These are phyloP conservation scores for Heritiera fomes DNA, from an alignment of 345 rosid genomes.

Conservation along the genomic window DNA sequence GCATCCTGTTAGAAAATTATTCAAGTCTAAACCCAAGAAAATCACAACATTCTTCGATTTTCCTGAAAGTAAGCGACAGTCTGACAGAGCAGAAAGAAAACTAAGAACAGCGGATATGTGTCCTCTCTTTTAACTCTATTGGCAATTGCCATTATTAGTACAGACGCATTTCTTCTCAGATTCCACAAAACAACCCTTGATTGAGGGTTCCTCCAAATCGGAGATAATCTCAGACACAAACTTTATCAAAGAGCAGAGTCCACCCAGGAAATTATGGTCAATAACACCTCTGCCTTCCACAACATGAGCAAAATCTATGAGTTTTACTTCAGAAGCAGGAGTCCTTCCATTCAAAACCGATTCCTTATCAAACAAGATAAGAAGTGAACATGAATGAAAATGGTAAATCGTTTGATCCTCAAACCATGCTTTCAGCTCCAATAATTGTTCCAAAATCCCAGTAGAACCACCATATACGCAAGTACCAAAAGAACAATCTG, in stretches of 20 bases:
- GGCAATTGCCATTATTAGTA: constrained; percentile 18
- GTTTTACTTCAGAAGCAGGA: constrained; percentile 56
- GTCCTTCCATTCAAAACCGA: constrained; percentile 36
- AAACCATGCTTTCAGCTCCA: constrained; percentile 88
- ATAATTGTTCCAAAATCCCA: constrained; percentile 72
- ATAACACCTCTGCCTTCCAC: constrained; percentile 77
- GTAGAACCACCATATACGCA: constrained; percentile 58
- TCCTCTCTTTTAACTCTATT: not conserved
- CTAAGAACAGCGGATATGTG: not conserved
- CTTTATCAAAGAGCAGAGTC: constrained; percentile 86
- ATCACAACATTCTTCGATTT: not conserved
- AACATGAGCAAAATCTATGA: constrained; percentile 94
- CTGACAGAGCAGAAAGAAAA: not conserved
- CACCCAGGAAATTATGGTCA: constrained; percentile 96
- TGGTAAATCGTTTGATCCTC: constrained; percentile 86
- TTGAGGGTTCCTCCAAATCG: constrained; percentile 42
- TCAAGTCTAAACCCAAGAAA: not conserved
- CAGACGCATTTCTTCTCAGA: constrained; percentile 24
- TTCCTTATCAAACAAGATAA: constrained; percentile 66
- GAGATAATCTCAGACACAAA: constrained; percentile 65
- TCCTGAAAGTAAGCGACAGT: not conserved
- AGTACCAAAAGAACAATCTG: constrained; percentile 61
- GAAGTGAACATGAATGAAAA: constrained; percentile 85
- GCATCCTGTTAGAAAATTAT: not conserved
- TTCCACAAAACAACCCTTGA: constrained; percentile 22